These are phyloP conservation scores for Saccharum spontaneum DNA, from an alignment of 176 grass and related monocot species.

Conservation along the genomic window DNA sequence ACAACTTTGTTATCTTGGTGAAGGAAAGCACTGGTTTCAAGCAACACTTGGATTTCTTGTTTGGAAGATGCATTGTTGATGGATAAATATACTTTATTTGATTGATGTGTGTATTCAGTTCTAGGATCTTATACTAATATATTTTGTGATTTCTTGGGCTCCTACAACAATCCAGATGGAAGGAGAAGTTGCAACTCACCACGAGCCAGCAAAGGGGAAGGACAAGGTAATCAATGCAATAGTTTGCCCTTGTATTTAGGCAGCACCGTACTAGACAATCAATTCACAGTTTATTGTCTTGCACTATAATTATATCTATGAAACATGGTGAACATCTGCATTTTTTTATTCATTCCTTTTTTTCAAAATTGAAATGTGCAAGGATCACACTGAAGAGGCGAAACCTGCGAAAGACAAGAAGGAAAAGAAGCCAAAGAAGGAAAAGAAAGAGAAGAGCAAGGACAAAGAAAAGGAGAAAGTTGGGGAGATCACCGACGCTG, in stretches of 20 bases:
- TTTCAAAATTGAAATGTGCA: background rate
- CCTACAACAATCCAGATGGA: constrained; percentile 38
- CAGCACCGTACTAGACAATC: background rate
- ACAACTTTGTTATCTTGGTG: background rate
- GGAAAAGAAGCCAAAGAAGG: constrained; percentile 43
- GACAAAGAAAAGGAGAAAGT: constrained; percentile 42
- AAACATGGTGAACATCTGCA: background rate
- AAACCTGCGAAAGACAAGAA: constrained; percentile 27
- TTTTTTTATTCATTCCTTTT: background rate
- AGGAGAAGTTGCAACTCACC: constrained; percentile 17
- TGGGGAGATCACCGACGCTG: constrained; percentile 12
- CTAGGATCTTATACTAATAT: background rate
- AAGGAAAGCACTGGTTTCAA: background rate
- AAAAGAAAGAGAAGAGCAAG: constrained; percentile 41
- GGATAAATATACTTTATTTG: background rate
- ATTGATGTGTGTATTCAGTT: background rate
- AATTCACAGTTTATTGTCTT: background rate
- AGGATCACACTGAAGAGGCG: constrained; percentile 25
- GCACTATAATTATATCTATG: background rate
- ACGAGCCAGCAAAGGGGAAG: constrained; percentile 18
- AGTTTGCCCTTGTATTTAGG: background rate
- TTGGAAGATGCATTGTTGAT: background rate
- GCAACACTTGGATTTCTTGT: background rate
- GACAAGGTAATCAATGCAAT: constrained; percentile 11
- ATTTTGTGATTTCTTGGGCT: background rate